Conservation (phyloP, 805 yeast species). For the Cyberlindnera subsufficiens region DNA sequence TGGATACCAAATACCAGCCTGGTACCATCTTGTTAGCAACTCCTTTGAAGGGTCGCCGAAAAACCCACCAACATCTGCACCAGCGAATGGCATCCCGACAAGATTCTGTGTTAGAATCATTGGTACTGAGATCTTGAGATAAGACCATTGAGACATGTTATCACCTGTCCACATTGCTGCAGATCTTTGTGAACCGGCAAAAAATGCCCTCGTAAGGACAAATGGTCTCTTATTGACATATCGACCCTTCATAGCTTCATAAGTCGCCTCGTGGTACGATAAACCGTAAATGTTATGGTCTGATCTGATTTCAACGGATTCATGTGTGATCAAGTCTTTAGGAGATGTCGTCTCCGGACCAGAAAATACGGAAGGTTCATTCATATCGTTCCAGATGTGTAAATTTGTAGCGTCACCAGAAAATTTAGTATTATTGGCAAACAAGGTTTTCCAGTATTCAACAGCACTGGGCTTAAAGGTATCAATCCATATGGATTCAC, state of each 20-base stretch:
- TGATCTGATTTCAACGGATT: slow-evolving; percentile 85
- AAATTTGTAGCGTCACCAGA: slow-evolving; percentile 55
- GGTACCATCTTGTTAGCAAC: slow-evolving; percentile 88
- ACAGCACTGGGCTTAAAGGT: slow-evolving; percentile 61
- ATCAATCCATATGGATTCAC: slow-evolving; percentile 92
- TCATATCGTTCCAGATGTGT: slow-evolving; percentile 96
- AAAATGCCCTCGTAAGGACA: slow-evolving; percentile 78
- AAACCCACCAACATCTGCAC: slow-evolving; percentile 97
- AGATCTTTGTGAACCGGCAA: slow-evolving; percentile 85
- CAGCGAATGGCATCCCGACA: slow-evolving; percentile 86
- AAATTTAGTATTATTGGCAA: slow-evolving; percentile 39
- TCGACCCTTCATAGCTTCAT: slow-evolving; percentile 53
- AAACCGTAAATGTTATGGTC: slow-evolving; percentile 83
- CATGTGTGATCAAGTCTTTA: slow-evolving; percentile 71
- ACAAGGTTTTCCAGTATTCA: slow-evolving; percentile 54
- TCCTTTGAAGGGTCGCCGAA: slow-evolving; percentile 86
- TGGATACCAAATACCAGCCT: slow-evolving; percentile 93
- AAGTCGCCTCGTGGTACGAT: slow-evolving; percentile 76
- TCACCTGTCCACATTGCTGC: slow-evolving; percentile 99
- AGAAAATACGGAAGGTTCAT: slow-evolving; percentile 90
- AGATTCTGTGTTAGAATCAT: slow-evolving; percentile 80
- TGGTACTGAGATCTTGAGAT: slow-evolving; percentile 73
- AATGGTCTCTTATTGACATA: slow-evolving; percentile 66
- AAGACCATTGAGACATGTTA: slow-evolving; percentile 90
- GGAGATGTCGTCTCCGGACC: slow-evolving; percentile 95